These are phyloP conservation scores for Ophiostoma perfectum DNA, from an alignment of 2,329 filamentous ascomycete species.

Conservation along the genomic window DNA sequence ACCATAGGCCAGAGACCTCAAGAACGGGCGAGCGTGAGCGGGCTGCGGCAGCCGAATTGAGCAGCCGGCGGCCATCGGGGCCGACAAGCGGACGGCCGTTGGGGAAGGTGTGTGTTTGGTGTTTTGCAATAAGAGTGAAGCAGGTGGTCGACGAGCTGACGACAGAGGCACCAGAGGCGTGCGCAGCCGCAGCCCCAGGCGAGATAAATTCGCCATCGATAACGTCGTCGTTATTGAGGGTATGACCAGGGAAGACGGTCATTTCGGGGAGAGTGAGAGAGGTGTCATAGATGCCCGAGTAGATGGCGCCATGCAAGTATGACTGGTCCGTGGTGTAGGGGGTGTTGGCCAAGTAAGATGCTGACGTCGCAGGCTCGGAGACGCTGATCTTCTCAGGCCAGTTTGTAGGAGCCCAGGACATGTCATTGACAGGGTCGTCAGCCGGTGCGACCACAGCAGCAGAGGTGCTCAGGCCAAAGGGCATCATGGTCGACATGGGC, in stretches of 20 bases:
- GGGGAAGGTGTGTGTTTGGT: not conserved
- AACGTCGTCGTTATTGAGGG: not conserved
- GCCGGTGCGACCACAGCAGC: not conserved
- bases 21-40: slow-evolving; percentile 16
- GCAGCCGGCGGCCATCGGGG: slow-evolving; percentile 15
- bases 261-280: not conserved
- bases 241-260: not conserved
- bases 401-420: not conserved
- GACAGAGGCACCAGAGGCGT: not conserved
- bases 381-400: not conserved
- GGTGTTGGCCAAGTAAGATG: too few relatives aligned
- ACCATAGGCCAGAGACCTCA: slow-evolving; percentile 18
- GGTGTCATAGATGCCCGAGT: slow-evolving; percentile 4
- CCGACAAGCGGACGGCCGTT: slow-evolving; percentile 17
- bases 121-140: not conserved
- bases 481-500: slow-evolving; percentile 6
- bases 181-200: not conserved
- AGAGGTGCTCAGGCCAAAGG: not conserved
- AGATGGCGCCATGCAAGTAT: not conserved
- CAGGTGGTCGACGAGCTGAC: not conserved
- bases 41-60: slow-evolving; percentile 13
- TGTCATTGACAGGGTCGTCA: not conserved
- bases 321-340: not conserved
- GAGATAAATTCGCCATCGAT: slow-evolving; percentile 15
- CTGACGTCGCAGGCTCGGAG: too few relatives aligned